Conservation (phyloP, 1,284 basidiomycete species). For the Cryptococcus sp. region DNA sequence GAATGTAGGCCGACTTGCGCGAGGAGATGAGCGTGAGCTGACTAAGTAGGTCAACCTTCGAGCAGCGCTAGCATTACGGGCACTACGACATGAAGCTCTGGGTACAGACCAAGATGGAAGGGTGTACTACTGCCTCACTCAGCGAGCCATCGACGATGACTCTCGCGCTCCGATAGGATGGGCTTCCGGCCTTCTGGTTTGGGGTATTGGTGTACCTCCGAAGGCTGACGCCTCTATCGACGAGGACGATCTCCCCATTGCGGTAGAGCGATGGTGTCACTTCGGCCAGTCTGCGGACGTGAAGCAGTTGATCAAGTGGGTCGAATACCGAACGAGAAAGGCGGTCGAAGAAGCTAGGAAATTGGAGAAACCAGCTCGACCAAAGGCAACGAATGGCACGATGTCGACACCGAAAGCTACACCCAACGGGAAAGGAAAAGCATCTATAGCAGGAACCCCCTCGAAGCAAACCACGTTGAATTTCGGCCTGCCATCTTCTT, state of each 20-base stretch:
- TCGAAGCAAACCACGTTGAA: not conserved
- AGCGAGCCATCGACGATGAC: constrained; percentile 28
- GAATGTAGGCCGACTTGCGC: constrained; percentile 10
- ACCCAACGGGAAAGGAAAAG: constrained; percentile 5
- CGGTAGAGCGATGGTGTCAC: constrained; percentile 35
- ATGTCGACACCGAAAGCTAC: constrained; percentile 3
- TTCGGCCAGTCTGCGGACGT: constrained; percentile 23
- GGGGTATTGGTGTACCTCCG: constrained; percentile 23
- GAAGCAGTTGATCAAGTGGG: constrained; percentile 20
- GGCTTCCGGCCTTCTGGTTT: constrained; percentile 36
- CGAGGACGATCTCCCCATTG: constrained; percentile 17
- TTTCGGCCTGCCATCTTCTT: no score
- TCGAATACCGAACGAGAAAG: constrained; percentile 17
- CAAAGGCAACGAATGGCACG: constrained; percentile 1
- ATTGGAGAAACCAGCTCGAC: constrained; percentile 5
- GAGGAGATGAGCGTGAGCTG: not conserved
- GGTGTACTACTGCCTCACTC: constrained; percentile 30
- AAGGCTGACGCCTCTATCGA: constrained; percentile 2
- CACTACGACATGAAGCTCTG: constrained; percentile 27
- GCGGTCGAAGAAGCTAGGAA: constrained; percentile 4
- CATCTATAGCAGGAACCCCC: constrained; percentile 3
- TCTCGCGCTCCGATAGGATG: constrained; percentile 30
- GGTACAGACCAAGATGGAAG: constrained; percentile 36
- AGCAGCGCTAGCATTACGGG: constrained; percentile 11
- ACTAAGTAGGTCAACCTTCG: constrained; percentile 20